Percentiles rank a stretch among this genome's conserved stretches.
These are phyloP conservation scores for Xylaria sp. DNA, from an alignment of 2,329 filamentous ascomycete species.

Conservation along the genomic window DNA sequence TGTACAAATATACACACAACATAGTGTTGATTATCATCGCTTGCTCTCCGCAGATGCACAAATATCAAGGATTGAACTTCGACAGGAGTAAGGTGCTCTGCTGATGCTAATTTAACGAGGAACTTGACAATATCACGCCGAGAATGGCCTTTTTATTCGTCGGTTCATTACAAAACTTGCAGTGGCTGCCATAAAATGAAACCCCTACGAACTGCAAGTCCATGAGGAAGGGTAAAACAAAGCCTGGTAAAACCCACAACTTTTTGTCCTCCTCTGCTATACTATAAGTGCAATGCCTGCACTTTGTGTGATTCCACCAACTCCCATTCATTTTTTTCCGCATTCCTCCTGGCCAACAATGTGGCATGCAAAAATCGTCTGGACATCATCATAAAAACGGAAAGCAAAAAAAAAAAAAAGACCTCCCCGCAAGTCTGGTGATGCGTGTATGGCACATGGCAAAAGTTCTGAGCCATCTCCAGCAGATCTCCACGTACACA, in stretches of 20 bases:
- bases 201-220: constrained; percentile 6
- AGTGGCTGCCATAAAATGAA: constrained; percentile 8
- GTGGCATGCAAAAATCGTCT: constrained; percentile 26
- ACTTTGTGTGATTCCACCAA: constrained; percentile 31
- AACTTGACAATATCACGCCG: background rate
- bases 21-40: background rate
- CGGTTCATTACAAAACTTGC: constrained; percentile 16
- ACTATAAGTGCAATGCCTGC: constrained; percentile 30
- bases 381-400: constrained; percentile 28
- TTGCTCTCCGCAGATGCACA: background rate
- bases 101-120: background rate
- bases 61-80: background rate
- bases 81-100: background rate
- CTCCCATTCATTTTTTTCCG: constrained; percentile 43
- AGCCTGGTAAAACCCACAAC: constrained; percentile 24
- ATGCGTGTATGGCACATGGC: constrained; percentile 29
- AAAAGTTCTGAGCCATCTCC: constrained; percentile 32
- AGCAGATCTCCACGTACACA: constrained; percentile 26
- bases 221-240: background rate
- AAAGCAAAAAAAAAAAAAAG: constrained; percentile 22
- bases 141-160: constrained; percentile 14
- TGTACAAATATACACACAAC: constrained; percentile 15
- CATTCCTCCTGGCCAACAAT: constrained; percentile 36
- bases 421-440: constrained; percentile 23
- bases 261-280: constrained; percentile 28